Evolutionary conservation across 2,329 filamentous ascomycete species (phyloP).

Genomic region (Coleophoma cylindrospora): DNA sequence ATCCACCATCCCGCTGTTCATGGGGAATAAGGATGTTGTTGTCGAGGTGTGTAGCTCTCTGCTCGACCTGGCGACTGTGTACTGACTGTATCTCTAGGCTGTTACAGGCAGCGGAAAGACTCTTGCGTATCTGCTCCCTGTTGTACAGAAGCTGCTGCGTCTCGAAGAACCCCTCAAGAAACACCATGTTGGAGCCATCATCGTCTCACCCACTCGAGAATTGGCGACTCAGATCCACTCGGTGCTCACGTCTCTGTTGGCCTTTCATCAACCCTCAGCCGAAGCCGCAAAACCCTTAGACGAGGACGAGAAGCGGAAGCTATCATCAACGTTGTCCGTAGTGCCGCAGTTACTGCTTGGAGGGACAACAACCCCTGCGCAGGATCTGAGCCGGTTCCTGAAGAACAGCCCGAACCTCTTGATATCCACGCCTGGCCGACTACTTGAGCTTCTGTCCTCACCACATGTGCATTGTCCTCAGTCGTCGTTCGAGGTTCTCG

Average conservation of each 20-base stretch:
- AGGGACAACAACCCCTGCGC: slow-evolving; percentile 71
- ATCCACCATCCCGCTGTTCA: slow-evolving; percentile 81
- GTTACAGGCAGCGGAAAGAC: slow-evolving; percentile 93
- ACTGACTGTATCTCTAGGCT: slow-evolving; percentile 43
- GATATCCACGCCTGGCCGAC: slow-evolving; percentile 83
- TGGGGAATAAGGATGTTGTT: slow-evolving; percentile 86
- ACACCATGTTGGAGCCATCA: slow-evolving; percentile 84
- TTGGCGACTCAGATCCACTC: slow-evolving; percentile 85
- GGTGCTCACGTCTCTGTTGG: slow-evolving; percentile 70
- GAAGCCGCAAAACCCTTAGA: slow-evolving; percentile 52
- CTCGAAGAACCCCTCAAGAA: slow-evolving; percentile 79
- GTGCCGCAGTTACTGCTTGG: slow-evolving; percentile 87
- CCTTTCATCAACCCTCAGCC: slow-evolving; percentile 78
- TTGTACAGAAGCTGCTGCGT: slow-evolving; percentile 76
- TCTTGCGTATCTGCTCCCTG: slow-evolving; percentile 76
- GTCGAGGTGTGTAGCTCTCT: slow-evolving; percentile 55
- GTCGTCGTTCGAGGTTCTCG: slow-evolving; percentile 84
- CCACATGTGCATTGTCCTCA: slow-evolving; percentile 84
- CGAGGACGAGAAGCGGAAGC: slow-evolving; percentile 44
- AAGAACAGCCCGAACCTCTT: slow-evolving; percentile 82
- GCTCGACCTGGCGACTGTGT: not conserved
- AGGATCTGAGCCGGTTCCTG: slow-evolving; percentile 82
- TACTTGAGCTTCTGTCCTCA: slow-evolving; percentile 82
- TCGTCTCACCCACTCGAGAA: slow-evolving; percentile 91
- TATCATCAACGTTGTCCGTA: slow-evolving; percentile 48